Percentiles rank a stretch among this genome's conserved stretches.
These are phyloP conservation scores for Calycina marina DNA, from an alignment of 2,329 filamentous ascomycete species.

Conservation along the genomic window DNA sequence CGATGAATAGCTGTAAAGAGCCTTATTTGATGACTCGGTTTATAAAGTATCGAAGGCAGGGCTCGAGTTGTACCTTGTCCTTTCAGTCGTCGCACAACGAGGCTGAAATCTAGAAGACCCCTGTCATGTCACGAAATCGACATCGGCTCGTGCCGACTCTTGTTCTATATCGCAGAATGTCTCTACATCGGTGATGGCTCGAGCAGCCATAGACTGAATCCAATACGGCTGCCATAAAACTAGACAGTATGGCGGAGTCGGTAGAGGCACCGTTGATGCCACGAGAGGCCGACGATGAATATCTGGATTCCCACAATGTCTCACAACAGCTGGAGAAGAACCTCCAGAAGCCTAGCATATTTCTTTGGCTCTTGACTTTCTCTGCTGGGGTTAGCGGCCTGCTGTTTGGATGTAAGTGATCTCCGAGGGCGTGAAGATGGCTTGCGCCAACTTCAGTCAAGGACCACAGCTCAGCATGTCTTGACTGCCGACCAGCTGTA, in stretches of 20 bases:
- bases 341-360: constrained; percentile 25
- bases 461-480: too few relatives aligned
- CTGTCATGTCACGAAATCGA: constrained; percentile 18
- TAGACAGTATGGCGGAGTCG: constrained; percentile 16
- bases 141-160: constrained; percentile 33
- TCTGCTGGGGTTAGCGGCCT: constrained; percentile 53
- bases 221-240: constrained; percentile 6
- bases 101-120: too few relatives aligned
- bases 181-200: neutral
- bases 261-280: constrained; percentile 20
- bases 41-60: neutral
- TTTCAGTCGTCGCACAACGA: neutral
- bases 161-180: too few relatives aligned
- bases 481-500: too few relatives aligned
- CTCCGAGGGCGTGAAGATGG: neutral
- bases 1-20: too few relatives aligned
- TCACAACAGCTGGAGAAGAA: constrained; percentile 19
- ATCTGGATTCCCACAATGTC: constrained; percentile 13
- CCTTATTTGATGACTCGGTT: too few relatives aligned
- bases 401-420: constrained; percentile 47
- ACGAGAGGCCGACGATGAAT: constrained; percentile 6
- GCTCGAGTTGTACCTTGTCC: neutral
- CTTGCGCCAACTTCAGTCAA: too few relatives aligned
- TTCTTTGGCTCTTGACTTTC: constrained; percentile 46
- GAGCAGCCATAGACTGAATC: neutral